These are phyloP conservation scores for Pichia sp. DNA, from an alignment of 1,139 yeast genomes.

Conservation along the genomic window DNA sequence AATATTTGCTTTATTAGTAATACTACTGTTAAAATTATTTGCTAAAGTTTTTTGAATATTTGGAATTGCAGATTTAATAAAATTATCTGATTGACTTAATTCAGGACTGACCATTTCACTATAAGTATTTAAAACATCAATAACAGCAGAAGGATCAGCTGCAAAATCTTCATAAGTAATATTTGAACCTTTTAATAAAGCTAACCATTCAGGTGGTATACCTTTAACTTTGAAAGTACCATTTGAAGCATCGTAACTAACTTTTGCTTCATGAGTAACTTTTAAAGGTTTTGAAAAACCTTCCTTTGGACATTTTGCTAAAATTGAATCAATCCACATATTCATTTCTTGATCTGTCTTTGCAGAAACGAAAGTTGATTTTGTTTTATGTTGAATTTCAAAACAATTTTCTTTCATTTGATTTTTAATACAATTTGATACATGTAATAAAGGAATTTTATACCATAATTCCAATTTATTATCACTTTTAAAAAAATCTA, in stretches of 20 bases:
- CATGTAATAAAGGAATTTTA: constrained; percentile 50
- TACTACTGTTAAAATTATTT: too few species aligned
- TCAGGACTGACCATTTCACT: constrained; percentile 30
- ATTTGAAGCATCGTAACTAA: constrained; percentile 60
- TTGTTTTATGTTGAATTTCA: constrained; percentile 66
- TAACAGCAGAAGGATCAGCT: constrained; percentile 77
- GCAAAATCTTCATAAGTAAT: constrained; percentile 81
- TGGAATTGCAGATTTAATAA: constrained; percentile 16
- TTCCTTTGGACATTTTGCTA: constrained; percentile 77
- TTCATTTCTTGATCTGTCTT: constrained; percentile 76
- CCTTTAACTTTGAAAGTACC: constrained; percentile 68
- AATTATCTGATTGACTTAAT: constrained; percentile 16
- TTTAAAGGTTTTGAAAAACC: constrained; percentile 78
- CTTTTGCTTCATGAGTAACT: constrained; percentile 68
- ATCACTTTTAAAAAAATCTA: constrained; percentile 73
- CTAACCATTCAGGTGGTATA: constrained; percentile 73
- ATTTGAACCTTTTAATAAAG: constrained; percentile 64
- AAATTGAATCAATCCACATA: constrained; percentile 88
- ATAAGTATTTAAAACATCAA: constrained; percentile 82
- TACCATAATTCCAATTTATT: constrained; percentile 35
- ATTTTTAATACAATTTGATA: constrained; percentile 52
- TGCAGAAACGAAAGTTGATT: constrained; percentile 67
- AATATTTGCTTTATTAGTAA: too few species aligned
- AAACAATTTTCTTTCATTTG: constrained; percentile 68
- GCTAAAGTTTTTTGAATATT: constrained; percentile 10